These are phyloP conservation scores for Candida peoriensis DNA, from an alignment of 805 yeast species.

Conservation along the genomic window DNA sequence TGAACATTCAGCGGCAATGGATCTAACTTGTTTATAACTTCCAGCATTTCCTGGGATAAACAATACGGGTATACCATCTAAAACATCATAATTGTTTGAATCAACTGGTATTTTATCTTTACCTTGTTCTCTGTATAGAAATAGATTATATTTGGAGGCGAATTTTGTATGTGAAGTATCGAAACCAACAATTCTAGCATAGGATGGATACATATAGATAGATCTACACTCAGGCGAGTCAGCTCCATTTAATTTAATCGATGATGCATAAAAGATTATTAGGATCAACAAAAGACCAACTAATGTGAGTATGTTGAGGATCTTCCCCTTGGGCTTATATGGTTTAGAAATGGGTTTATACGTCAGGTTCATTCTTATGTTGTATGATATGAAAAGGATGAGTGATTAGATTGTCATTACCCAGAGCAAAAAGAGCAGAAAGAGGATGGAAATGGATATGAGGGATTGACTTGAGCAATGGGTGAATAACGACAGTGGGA, in stretches of 20 bases:
- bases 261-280: not conserved
- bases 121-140: conserved; percentile 81
- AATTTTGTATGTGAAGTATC: conserved; percentile 63
- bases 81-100: conserved; percentile 24
- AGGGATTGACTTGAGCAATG: no score
- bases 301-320: not conserved
- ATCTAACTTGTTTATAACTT: conserved; percentile 80
- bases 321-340: not conserved
- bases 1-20: conserved; percentile 83
- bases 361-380: no score
- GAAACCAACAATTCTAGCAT: conserved; percentile 68
- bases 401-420: no score
- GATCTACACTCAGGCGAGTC: conserved; percentile 55
- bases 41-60: conserved; percentile 99
- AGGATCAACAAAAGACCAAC: conserved; percentile 2
- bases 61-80: conserved; percentile 77
- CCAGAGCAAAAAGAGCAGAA: no score
- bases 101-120: conserved; percentile 50
- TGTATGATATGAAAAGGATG: no score
- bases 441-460: no score
- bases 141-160: conserved; percentile 80
- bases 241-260: conserved; percentile 30
- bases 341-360: not conserved
- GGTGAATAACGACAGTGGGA: no score
- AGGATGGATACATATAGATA: conserved; percentile 80